These are phyloP conservation scores for Globisporangium paroecandrum DNA, from an alignment of 352 stramenopile species.

Conservation along the genomic window DNA sequence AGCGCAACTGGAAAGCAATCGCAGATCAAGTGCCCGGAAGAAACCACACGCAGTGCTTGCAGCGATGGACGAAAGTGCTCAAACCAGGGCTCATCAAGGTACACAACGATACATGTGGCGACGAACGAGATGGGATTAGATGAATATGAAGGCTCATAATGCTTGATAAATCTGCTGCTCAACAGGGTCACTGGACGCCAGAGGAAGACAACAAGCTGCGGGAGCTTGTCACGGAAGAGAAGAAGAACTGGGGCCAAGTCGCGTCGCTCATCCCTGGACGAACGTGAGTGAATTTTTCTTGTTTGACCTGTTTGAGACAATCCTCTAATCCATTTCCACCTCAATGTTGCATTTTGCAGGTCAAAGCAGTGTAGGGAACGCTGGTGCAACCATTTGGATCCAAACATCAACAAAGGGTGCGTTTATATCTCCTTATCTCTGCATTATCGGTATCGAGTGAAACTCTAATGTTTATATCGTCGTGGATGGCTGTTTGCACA, in stretches of 20 bases:
- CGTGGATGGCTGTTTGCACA: slow-evolving; percentile 19
- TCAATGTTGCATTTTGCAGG: slow-evolving; percentile 25
- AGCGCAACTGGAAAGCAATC: slow-evolving; percentile 90
- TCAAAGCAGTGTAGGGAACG: slow-evolving; percentile 92
- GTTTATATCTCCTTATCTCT: slow-evolving; percentile 14
- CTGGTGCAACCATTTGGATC: slow-evolving; percentile 91
- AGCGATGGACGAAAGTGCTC: slow-evolving; percentile 93
- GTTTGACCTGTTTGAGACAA: not conserved
- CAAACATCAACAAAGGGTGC: slow-evolving; percentile 91
- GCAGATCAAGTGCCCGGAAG: slow-evolving; percentile 86
- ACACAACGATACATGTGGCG: slow-evolving; percentile 14
- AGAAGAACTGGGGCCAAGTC: slow-evolving; percentile 90
- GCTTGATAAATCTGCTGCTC: not conserved
- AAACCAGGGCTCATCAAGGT: slow-evolving; percentile 92
- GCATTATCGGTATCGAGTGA: no score
- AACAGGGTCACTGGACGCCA: slow-evolving; percentile 88
- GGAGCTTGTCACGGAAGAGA: slow-evolving; percentile 81
- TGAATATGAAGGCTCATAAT: not conserved
- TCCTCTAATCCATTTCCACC: not conserved
- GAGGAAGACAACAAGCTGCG: slow-evolving; percentile 88
- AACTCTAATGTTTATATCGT: not conserved
- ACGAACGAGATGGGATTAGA: not conserved
- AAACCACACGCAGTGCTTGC: slow-evolving; percentile 92
- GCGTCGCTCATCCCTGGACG: slow-evolving; percentile 72
- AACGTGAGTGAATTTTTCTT: slow-evolving; percentile 54